These are phyloP conservation scores for Lipomyces spencermartinsiae DNA, from an alignment of 805 yeast genomes.

Conservation along the genomic window DNA sequence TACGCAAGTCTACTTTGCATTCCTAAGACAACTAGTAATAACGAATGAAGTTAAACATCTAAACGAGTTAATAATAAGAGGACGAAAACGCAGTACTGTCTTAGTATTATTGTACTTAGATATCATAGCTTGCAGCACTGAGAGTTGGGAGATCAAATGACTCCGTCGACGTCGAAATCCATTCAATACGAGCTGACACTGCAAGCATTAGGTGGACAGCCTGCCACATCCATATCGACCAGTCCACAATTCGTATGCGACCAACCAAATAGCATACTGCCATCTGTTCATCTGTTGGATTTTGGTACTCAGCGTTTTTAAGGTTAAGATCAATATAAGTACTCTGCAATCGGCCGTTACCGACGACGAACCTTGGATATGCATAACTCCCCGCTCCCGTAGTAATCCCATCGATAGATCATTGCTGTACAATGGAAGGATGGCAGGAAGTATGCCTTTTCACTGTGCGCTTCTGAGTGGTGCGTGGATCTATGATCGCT, in stretches of 20 bases:
- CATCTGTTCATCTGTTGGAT: neutral
- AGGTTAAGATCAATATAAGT: neutral
- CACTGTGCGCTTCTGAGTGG: no score
- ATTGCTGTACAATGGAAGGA: slow-evolving; percentile 30
- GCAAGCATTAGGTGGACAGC: no score
- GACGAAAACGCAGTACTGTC: no score
- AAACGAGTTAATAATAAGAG: no score
- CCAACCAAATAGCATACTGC: neutral
- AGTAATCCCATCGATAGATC: neutral
- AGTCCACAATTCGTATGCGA: neutral
- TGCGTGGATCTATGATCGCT: neutral
- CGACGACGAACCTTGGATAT: neutral
- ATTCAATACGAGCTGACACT: no score
- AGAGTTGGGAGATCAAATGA: neutral
- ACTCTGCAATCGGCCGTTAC: neutral
- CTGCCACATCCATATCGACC: neutral
- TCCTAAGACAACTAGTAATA: no score
- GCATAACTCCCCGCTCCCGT: neutral
- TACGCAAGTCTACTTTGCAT: no score
- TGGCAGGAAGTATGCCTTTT: slow-evolving; percentile 34
- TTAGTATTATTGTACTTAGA: no score
- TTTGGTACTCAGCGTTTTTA: neutral
- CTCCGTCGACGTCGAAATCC: neutral
- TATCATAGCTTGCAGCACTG: no score
- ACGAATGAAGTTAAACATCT: no score